Evolutionary conservation across 2,329 filamentous ascomycete genomes (phyloP), one percentile per base, ranked within the genome.

Genomic region (Coniella vitis): DNA sequence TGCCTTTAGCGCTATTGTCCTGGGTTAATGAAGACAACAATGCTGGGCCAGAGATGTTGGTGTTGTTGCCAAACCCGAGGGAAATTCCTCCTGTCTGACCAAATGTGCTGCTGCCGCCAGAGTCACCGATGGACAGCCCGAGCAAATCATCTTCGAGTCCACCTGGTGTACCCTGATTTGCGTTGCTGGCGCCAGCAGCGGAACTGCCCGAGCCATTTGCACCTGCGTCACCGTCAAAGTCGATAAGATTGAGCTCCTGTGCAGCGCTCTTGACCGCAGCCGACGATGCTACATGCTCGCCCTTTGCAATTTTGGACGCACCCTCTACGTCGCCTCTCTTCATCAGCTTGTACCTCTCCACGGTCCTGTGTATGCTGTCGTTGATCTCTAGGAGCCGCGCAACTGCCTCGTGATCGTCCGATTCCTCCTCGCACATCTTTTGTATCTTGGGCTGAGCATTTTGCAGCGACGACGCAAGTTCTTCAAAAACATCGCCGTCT

Each of bases 371-470:
- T 78, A 98, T 98, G 69, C 90, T 96, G 67, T 98, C 93, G 64
- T 98, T 98, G 62, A 98, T 97, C 64, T 97, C 90, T 48, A 98
- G 78, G 10, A 98, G 75, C 68, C 95, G 95, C 38, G 90, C 87
- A 5, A 98, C 93, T 4, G 93, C 93, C 70, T 96, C 93, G 54
- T 90, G 84, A 62, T 98, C 93, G 54, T 97, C 91, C 10, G 90
- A 96, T 63, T 98, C 93, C 67, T 98, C 93, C 67, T 97, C 91
- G 62, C 91, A 97, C 91, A 98, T 98, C 70, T 89, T 96, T 65
- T 97, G 91, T 56, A 98, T 97, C 72, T 98, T 98, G 8, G 93
- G 93, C 61, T 98, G 93, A 2, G 93, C 93, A 62, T 86, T 96
- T 65, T 89, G 87, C 39, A 98, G 75, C 9, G 93, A 83, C 55